Evolutionary conservation across 2,329 filamentous ascomycete species (phyloP), one percentile per base, ranked within the genome.

Genomic region (Fusarium annulatum): DNA sequence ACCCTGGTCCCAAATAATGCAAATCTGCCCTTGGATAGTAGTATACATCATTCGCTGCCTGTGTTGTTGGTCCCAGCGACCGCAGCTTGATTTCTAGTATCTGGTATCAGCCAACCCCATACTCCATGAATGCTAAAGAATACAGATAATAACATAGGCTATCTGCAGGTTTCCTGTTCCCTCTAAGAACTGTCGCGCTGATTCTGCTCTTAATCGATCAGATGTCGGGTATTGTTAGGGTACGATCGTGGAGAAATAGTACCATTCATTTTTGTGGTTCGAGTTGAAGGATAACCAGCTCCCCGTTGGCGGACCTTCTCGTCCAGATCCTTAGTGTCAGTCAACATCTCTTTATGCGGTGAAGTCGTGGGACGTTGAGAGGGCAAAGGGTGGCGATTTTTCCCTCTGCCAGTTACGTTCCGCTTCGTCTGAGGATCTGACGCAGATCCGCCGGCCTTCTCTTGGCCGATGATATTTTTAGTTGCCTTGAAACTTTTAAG

Each of bases 211-310:
- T 68, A 72, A 56, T 85, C 78, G 66, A 86, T 79, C 21, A 86
- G 69, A n/a, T 74, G 73, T 26, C 71, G 78, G 82, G 87, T 82
- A 36, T 80, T 81, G 21, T 79, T 79, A 9, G 86, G 86, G 26
- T 84, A 75, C 7, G 82, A 83, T 34, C 78, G 81, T 11, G 86
- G 85, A 33, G 85, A 86, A 42, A 87, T 85, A 10, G 85, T 86
- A 28, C 82, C 74, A 39, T 75, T 55, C 76, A 69, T 61, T 7
- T 48, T 66, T 15, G 63, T 53, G 12, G 61, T 67, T 9, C 79
- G 77, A 30, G 76, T 77, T 26, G 78, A 74, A 34, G 74, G 69
- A 52, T 39, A 46, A 15, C 36, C 38, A n/a, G 69, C 61, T 46
- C 38, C 49, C 49, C 49, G 49, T 36, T 52, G 49, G 36, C n/a